Percentiles rank a stretch among this genome's conserved stretches.
These are phyloP conservation scores for Heritiera fomes DNA, from an alignment of 345 rosid genomes.

Conservation along the genomic window DNA sequence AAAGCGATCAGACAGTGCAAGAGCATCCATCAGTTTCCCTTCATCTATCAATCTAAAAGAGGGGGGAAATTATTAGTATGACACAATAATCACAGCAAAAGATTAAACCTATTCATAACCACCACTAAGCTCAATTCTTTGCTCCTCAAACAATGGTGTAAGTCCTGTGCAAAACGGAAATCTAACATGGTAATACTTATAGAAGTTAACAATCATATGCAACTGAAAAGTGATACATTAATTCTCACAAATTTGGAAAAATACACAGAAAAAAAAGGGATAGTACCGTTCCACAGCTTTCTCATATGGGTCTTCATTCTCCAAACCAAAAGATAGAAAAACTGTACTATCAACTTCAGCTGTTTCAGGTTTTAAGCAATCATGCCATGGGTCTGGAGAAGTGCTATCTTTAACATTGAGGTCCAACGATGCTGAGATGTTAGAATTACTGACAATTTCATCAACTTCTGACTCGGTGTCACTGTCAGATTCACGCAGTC, in stretches of 20 bases:
- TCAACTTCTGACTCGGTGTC: constrained; percentile 79
- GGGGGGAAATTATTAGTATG: constrained; percentile 4
- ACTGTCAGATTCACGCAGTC: constrained; percentile 73
- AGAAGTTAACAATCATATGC: not conserved
- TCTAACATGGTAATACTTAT: not conserved
- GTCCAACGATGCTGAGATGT: constrained; percentile 44
- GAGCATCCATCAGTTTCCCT: constrained; percentile 92
- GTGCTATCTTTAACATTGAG: constrained; percentile 45
- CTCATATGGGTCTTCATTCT: constrained; percentile 85
- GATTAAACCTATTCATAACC: not conserved
- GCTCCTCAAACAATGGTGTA: constrained; percentile 11
- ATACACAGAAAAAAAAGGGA: not conserved
- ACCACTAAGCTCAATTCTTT: not conserved
- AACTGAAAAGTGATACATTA: not conserved
- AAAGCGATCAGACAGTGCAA: constrained; percentile 97
- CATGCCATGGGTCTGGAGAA: constrained; percentile 36
- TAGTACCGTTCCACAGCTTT: constrained; percentile 82
- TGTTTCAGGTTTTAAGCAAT: constrained; percentile 42
- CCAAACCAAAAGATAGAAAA: constrained; percentile 93
- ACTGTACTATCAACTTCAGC: constrained; percentile 58
- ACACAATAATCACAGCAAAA: constrained; percentile 18
- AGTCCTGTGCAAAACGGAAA: not conserved
- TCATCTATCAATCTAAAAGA: constrained; percentile 72
- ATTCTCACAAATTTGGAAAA: constrained; percentile 11
- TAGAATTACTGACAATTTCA: constrained; percentile 47